phyloP scores from a whole-genome alignment of 1,284 basidiomycete genomes.

The Caloboletus firmus region DNA sequence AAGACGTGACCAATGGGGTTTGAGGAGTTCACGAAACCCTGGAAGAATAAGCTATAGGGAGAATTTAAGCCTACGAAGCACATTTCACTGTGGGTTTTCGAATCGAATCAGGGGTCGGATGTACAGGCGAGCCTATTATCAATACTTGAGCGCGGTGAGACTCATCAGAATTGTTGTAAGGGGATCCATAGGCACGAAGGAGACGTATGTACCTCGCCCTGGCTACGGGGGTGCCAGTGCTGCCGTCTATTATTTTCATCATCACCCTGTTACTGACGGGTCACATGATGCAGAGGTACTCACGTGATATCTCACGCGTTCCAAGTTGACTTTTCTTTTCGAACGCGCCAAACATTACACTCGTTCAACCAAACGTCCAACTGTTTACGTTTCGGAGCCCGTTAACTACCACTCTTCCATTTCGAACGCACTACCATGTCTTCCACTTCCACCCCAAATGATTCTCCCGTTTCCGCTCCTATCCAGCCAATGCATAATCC shows the following conservation, averaged over 20 bases:
- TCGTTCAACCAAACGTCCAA: neutral
- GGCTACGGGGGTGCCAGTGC: too few relatives aligned
- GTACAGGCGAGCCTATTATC: too few relatives aligned
- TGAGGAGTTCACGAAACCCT: neutral
- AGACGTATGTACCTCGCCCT: too few relatives aligned
- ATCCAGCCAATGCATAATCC: constrained; percentile 86
- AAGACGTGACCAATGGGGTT: neutral
- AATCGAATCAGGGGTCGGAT: too few relatives aligned
- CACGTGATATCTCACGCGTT: constrained; percentile 33
- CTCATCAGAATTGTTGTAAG: too few relatives aligned
- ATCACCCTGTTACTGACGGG: too few relatives aligned
- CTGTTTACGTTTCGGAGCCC: neutral
- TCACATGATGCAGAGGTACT: constrained; percentile 18
- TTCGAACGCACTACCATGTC: constrained; percentile 48
- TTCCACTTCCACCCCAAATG: constrained; percentile 55
- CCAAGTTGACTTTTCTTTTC: constrained; percentile 25
- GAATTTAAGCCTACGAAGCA: neutral
- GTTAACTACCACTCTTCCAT: neutral
- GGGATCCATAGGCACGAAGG: too few relatives aligned
- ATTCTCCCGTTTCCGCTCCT: constrained; percentile 58
- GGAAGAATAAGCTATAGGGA: neutral
- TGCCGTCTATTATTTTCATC: too few relatives aligned
- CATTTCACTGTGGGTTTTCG: too few relatives aligned
- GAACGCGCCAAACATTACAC: constrained; percentile 3
- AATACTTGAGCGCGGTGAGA: too few relatives aligned